These are phyloP conservation scores for Debaryomyces sp. DNA, from an alignment of 1,139 yeast species.

Conservation along the genomic window DNA sequence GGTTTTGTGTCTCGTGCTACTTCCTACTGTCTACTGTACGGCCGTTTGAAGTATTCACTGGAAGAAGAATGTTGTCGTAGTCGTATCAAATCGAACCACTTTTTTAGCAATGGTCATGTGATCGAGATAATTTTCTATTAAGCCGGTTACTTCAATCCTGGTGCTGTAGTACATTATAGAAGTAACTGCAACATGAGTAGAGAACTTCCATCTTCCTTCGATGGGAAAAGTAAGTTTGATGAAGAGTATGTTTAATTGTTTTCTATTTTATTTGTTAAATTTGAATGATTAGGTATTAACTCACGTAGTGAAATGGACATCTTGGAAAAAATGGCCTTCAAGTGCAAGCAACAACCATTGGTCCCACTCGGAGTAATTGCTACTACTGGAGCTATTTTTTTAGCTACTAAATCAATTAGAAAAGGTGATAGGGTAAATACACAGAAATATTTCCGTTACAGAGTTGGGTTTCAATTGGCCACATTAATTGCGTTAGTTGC, in stretches of 20 bases:
- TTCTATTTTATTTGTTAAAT: slow-evolving; percentile 1
- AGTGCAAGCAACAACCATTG: slow-evolving; percentile 71
- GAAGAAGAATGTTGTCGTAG: background rate
- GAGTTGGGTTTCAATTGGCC: slow-evolving; percentile 83
- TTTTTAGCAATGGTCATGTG: background rate
- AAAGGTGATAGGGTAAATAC: slow-evolving; percentile 75
- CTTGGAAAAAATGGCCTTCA: slow-evolving; percentile 32
- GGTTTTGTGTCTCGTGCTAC: too few species aligned
- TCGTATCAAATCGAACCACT: background rate
- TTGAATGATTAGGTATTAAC: slow-evolving; percentile 6
- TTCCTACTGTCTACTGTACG: background rate
- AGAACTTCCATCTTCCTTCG: slow-evolving; percentile 29
- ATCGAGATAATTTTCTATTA: background rate
- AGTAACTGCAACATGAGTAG: slow-evolving; percentile 14
- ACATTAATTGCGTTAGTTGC: slow-evolving; percentile 80
- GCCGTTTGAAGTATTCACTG: background rate
- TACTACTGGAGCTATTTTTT: slow-evolving; percentile 77
- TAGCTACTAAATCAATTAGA: slow-evolving; percentile 78
- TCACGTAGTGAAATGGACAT: slow-evolving; percentile 31
- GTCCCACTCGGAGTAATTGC: slow-evolving; percentile 81
- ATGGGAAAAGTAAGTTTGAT: slow-evolving; percentile 15
- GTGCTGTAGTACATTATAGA: background rate
- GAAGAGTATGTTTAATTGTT: slow-evolving; percentile 24
- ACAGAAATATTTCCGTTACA: slow-evolving; percentile 84
- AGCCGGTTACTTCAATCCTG: background rate